phyloP scores from a whole-genome alignment of 225 moss, liverwort and hornwort species.

The Ulota crispa region DNA sequence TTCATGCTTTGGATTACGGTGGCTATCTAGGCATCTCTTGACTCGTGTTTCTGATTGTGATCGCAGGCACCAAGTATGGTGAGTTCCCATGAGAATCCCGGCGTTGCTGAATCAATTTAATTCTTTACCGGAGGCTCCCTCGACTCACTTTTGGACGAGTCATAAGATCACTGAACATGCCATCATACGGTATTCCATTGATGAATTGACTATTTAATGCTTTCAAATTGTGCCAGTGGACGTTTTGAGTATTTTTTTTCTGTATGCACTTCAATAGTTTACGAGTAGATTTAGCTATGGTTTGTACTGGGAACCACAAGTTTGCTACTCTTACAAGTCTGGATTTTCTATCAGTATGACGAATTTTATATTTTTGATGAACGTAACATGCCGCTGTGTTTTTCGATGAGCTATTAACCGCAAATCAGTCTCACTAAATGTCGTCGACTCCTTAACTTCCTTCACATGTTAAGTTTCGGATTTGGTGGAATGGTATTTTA shows the following conservation, averaged over 20 bases:
- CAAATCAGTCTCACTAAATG: too few relatives aligned
- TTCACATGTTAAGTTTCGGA: too few relatives aligned
- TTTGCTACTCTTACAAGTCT: background rate
- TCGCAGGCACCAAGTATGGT: conserved; percentile 59
- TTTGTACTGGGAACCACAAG: background rate
- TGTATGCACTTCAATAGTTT: background rate
- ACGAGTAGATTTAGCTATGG: background rate
- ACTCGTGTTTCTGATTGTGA: conserved; percentile 18
- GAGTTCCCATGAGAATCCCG: conserved; percentile 45
- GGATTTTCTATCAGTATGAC: background rate
- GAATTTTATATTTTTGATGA: background rate
- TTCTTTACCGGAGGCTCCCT: background rate
- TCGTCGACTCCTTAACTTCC: too few relatives aligned
- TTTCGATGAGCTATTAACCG: too few relatives aligned
- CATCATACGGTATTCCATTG: background rate
- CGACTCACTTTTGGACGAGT: background rate
- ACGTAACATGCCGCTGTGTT: background rate
- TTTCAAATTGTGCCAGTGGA: background rate
- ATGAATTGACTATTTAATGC: background rate
- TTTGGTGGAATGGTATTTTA: too few relatives aligned
- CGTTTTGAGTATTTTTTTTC: background rate
- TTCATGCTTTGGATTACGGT: conserved; percentile 4
- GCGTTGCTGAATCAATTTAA: background rate
- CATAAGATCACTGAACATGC: background rate
- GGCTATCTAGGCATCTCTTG: background rate